Conservation (phyloP, 305 asterid genomes). For the Galium porrigens region DNA sequence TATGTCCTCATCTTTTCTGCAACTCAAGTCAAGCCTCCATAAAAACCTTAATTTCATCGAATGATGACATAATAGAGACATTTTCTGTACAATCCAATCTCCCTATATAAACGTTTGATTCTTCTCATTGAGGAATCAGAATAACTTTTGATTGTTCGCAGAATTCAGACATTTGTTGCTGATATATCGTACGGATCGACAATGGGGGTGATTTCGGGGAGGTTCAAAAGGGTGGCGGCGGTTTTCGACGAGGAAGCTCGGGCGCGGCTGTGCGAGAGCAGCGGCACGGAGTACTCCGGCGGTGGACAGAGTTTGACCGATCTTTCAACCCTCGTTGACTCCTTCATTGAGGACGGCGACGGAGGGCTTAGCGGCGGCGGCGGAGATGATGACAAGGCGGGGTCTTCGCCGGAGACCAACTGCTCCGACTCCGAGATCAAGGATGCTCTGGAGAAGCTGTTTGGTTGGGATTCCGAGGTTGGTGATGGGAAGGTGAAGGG, state of each 20-base stretch:
- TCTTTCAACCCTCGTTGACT: slow-evolving; percentile 53
- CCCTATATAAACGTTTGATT: neutral
- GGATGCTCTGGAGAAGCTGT: slow-evolving; percentile 29
- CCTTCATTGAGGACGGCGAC: slow-evolving; percentile 43
- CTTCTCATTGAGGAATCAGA: neutral
- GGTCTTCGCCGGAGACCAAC: slow-evolving; percentile 2
- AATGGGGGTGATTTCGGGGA: slow-evolving; percentile 38
- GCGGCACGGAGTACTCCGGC: slow-evolving; percentile 78
- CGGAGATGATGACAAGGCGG: slow-evolving; percentile 14
- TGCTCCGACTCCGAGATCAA: slow-evolving; percentile 20
- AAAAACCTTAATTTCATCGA: neutral
- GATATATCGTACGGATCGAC: neutral
- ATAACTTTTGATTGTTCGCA: neutral
- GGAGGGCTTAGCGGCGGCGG: slow-evolving; percentile 15
- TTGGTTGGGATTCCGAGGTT: slow-evolving; percentile 11
- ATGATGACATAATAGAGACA: slow-evolving; percentile 12
- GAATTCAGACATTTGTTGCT: no score
- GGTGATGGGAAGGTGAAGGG: slow-evolving; percentile 12
- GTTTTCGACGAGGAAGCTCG: slow-evolving; percentile 52
- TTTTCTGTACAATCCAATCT: neutral
- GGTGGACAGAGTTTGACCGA: slow-evolving; percentile 21
- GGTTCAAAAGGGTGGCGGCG: slow-evolving; percentile 44
- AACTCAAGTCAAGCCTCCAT: neutral
- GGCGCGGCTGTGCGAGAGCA: slow-evolving; percentile 47
- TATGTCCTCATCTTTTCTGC: slow-evolving; percentile 16